phyloP scores from a whole-genome alignment of 768 basidiomycete genomes.

The Collybiopsis confluens region DNA sequence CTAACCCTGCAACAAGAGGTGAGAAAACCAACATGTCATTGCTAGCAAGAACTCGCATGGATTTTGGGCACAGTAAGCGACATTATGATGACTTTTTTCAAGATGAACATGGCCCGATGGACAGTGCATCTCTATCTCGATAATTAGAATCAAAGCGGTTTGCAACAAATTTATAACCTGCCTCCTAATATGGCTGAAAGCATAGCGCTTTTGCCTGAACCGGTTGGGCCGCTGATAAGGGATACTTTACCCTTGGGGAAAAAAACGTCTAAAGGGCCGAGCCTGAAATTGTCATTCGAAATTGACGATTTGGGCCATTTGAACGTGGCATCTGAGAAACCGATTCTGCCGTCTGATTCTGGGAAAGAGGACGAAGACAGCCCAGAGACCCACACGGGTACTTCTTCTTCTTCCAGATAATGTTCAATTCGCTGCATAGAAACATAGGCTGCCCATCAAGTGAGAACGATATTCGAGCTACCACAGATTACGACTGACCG shows the following conservation, averaged over 20 bases:
- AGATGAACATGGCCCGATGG: constrained; percentile 48
- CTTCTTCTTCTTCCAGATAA: constrained; percentile 71
- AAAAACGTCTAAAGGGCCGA: constrained; percentile 51
- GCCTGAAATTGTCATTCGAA: constrained; percentile 39
- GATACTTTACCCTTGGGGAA: constrained; percentile 59
- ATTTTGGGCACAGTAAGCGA: constrained; percentile 68
- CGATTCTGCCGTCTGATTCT: constrained; percentile 30
- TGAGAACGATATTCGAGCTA: constrained; percentile 9
- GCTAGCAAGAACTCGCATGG: constrained; percentile 40
- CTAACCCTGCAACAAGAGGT: constrained; percentile 49
- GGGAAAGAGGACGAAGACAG: constrained; percentile 33
- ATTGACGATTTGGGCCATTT: constrained; percentile 42
- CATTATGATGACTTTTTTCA: constrained; percentile 51
- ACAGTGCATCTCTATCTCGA: constrained; percentile 52
- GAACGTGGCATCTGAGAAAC: constrained; percentile 52
- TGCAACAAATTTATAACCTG: constrained; percentile 21
- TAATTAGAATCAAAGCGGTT: not conserved
- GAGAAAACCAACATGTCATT: constrained; percentile 14
- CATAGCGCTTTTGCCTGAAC: constrained; percentile 66
- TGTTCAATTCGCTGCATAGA: constrained; percentile 78
- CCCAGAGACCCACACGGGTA: constrained; percentile 74
- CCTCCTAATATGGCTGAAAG: constrained; percentile 66
- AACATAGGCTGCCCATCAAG: constrained; percentile 49
- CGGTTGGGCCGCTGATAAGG: constrained; percentile 61
- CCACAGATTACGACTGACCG: constrained; percentile 30